A percentile compares a stretch with the other conserved stretches of the same genome.
Evolutionary conservation across 2,329 filamentous ascomycete species (phyloP).

Genomic region (Ambrosiella beaveri): DNA sequence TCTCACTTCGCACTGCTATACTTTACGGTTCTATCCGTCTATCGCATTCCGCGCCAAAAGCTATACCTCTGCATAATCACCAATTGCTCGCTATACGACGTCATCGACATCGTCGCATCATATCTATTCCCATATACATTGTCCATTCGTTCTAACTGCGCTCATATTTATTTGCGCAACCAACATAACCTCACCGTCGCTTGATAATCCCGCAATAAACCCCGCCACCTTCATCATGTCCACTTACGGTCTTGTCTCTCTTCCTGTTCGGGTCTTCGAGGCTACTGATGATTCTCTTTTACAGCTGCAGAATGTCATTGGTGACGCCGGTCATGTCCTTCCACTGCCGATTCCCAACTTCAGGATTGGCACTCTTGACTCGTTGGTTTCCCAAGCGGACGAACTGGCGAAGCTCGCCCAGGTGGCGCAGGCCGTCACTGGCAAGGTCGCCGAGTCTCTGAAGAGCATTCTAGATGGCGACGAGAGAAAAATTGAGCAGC

Average conservation of each 20-base stretch:
- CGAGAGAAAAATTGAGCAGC: slow-evolving; percentile 63
- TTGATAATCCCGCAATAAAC: no score
- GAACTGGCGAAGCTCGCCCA: slow-evolving; percentile 77
- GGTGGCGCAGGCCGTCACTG: slow-evolving; percentile 63
- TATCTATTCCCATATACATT: no score
- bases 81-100: background rate
- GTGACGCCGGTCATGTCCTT: slow-evolving; percentile 58
- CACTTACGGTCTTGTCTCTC: slow-evolving; percentile 76
- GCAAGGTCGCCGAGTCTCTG: slow-evolving; percentile 76
- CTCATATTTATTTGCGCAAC: no score
- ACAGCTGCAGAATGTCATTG: slow-evolving; percentile 51
- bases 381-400: slow-evolving; percentile 87
- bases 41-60: no score
- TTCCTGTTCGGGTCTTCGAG: slow-evolving; percentile 74
- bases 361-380: slow-evolving; percentile 94
- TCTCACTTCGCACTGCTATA: no score
- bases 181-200: no score
- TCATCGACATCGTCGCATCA: no score
- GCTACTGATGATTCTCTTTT: slow-evolving; percentile 70
- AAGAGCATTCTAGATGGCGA: slow-evolving; percentile 68
- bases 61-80: no score
- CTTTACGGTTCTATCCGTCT: no score
- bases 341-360: slow-evolving; percentile 80
- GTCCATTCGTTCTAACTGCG: no score
- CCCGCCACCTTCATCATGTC: slow-evolving; percentile 3